A percentile compares a stretch with the other conserved stretches of the same genome.
phyloP scores from a whole-genome alignment of 352 stramenopile species.

The Globisporangium canariense region DNA sequence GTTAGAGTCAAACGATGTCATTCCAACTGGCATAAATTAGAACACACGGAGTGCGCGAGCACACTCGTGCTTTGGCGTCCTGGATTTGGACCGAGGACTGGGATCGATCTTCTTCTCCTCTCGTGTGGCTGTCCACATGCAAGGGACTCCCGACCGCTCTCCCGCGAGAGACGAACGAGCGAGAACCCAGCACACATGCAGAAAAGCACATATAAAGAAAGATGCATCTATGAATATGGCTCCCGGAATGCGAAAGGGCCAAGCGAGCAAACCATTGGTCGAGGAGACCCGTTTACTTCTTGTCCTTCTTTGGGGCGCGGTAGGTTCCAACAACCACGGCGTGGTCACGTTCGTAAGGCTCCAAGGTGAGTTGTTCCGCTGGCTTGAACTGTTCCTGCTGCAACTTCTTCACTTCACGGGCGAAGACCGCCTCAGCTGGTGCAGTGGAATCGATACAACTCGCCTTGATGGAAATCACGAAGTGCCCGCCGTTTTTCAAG shows the following conservation, averaged over 20 bases:
- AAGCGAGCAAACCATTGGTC: slow-evolving; percentile 11
- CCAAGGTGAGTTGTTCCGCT: slow-evolving; percentile 97
- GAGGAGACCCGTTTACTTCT: slow-evolving; percentile 48
- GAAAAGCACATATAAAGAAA: slow-evolving; percentile 7
- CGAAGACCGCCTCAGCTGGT: slow-evolving; percentile 97
- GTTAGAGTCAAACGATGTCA: slow-evolving; percentile 10
- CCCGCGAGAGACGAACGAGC: background rate
- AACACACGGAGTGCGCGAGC: slow-evolving; percentile 8
- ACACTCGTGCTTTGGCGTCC: slow-evolving; percentile 3
- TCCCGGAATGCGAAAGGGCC: slow-evolving; percentile 13
- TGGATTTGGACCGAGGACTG: slow-evolving; percentile 10
- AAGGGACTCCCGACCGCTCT: background rate
- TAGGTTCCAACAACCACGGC: slow-evolving; percentile 98
- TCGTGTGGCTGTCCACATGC: slow-evolving; percentile 7
- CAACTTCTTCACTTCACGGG: slow-evolving; percentile 96
- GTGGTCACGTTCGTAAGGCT: slow-evolving; percentile 99
- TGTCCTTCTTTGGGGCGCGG: slow-evolving; percentile 93
- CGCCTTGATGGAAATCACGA: slow-evolving; percentile 99
- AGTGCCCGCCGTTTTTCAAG: slow-evolving; percentile 99
- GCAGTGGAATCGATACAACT: slow-evolving; percentile 99
- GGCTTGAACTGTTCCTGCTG: slow-evolving; percentile 99
- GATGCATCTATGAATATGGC: slow-evolving; percentile 25
- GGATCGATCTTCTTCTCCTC: slow-evolving; percentile 6
- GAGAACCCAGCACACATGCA: slow-evolving; percentile 5
- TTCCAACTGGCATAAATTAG: slow-evolving; percentile 26